Conservation (phyloP, 345 rosid species). For the Hirschfeldia incana region DNA sequence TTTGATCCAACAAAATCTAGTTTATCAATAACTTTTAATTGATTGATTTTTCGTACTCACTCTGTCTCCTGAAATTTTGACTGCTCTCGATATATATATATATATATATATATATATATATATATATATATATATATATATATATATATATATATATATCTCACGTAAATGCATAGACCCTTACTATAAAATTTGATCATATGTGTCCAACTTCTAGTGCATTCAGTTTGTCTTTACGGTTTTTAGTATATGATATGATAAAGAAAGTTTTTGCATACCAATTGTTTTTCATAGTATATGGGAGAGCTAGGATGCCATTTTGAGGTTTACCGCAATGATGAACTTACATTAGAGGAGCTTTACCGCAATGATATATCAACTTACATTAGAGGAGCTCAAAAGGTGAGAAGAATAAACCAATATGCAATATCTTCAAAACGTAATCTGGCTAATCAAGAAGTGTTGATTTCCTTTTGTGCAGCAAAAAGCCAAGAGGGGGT, state of each 20-base stretch:
- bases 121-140: no score
- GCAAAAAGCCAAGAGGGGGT: slow-evolving; percentile 72
- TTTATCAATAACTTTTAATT: no score
- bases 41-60: neutral
- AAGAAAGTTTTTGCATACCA: neutral
- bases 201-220: neutral
- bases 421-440: no score
- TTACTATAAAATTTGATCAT: no score
- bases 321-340: slow-evolving; percentile 92
- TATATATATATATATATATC: no score
- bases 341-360: slow-evolving; percentile 83
- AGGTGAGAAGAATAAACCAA: slow-evolving; percentile 40
- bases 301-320: slow-evolving; percentile 89
- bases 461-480: neutral
- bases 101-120: no score
- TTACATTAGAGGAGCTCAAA: slow-evolving; percentile 81
- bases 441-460: neutral
- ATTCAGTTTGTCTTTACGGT: neutral
- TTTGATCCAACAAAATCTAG: neutral
- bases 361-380: slow-evolving; percentile 89
- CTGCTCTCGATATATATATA: neutral
- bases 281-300: slow-evolving; percentile 57
- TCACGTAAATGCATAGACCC: no score
- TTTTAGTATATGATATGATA: neutral
- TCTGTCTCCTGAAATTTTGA: neutral